phyloP scores from a whole-genome alignment of 768 basidiomycete genomes.

The Daedalea quercina region DNA sequence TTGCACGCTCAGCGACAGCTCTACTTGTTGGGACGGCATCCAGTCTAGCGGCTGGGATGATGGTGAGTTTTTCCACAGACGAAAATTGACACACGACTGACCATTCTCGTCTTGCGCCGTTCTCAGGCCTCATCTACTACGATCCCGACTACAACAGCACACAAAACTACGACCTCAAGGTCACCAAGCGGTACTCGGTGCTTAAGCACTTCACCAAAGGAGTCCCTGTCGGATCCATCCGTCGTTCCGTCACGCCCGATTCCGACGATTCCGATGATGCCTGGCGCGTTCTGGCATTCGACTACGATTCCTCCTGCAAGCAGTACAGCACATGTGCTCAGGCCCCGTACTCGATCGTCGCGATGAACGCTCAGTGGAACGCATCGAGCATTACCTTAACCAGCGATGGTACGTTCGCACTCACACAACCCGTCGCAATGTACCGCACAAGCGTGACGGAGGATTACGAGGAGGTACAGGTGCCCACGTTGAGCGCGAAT shows the following conservation, averaged over 20 bases:
- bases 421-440: background rate
- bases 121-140: slow-evolving; percentile 31
- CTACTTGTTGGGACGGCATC: slow-evolving; percentile 27
- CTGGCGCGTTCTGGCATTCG: background rate
- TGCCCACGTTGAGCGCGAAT: background rate
- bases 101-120: background rate
- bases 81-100: background rate
- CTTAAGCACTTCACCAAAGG: slow-evolving; percentile 18
- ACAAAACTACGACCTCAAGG: slow-evolving; percentile 13
- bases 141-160: slow-evolving; percentile 26
- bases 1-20: slow-evolving; percentile 29
- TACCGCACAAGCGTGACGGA: background rate
- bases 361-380: background rate
- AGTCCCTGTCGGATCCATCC: background rate
- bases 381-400: background rate
- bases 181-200: slow-evolving; percentile 17
- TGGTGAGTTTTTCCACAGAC: slow-evolving; percentile 3
- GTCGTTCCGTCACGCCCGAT: background rate
- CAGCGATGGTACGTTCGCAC: background rate
- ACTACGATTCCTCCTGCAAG: background rate
- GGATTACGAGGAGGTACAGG: background rate
- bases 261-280: background rate
- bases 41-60: slow-evolving; percentile 41
- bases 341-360: background rate
- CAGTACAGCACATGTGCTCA: background rate